Base-by-base conservation (phyloP, 441 rosid species). In the Populus tomentosa region DNA sequence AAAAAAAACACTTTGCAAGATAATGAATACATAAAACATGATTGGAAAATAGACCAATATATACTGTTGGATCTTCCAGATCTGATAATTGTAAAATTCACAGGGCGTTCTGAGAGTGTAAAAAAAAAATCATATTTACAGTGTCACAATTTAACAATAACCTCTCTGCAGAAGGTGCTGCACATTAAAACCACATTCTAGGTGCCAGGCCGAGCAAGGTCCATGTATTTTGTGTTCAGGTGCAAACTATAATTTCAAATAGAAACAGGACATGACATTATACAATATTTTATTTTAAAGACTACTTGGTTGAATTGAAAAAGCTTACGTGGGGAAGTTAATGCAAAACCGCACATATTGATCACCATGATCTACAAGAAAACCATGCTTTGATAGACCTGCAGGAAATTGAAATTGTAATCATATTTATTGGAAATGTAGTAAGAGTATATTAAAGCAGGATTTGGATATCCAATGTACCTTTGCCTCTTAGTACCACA, bases 351-450 rank as follows among this genome's bases (percentile, higher is more conserved):
- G 88, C 81, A 95, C 97, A 84, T 88, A 92, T 82, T 92, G 95
- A 85, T 95, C 96, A 77, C 98, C 99, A 77, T 86, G 92, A 76
- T 87, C 84, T 63, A 81, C 84, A 73, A 91, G 80, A 80, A 90
- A 88, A 42, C 99, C 96, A 84, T 79, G 85, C 81, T 88, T 90
- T 53, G 94, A 89, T 75, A 95, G 86, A 70, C 99, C 99, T 92
- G 85, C 82, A 82, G 67, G 80, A 80, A 80, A 65, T 67, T 78
- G 38, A 75, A 67, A 53, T 63, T 26, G 69, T 81, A 76, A 64
- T 79, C 38, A 78, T 53, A 83, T 38, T 80, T 80, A 69, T 21
- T 68, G 68, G 32, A 26, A 72, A 74, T 18, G 18, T 35, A 40
- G 21, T 26, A 73, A 59, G 23, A 32, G 40, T 18, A 70, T 10